Conservation (phyloP, 176 grass and related monocot species). For the Lolium perenne region DNA sequence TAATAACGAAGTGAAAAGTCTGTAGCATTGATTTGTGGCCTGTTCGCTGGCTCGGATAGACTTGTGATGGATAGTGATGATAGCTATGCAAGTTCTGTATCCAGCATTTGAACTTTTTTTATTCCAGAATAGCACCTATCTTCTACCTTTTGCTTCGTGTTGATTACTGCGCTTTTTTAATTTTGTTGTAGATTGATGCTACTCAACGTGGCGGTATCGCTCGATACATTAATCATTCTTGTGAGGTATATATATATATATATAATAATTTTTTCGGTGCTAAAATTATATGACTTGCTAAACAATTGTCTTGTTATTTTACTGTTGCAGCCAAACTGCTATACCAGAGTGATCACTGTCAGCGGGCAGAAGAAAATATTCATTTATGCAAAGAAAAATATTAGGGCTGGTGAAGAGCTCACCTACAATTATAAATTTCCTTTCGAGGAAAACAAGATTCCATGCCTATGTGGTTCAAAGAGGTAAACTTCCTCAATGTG, state of each 20-base stretch:
- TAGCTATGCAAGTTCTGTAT: not conserved
- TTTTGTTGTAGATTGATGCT: constrained; percentile 63
- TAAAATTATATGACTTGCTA: constrained; percentile 1
- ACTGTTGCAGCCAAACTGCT: constrained; percentile 59
- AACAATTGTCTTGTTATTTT: not conserved
- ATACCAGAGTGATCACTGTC: constrained; percentile 57
- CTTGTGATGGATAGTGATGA: not conserved
- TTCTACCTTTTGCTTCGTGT: constrained; percentile 2
- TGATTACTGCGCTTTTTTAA: constrained; percentile 14
- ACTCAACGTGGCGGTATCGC: constrained; percentile 61
- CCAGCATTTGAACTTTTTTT: not conserved
- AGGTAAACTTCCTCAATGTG: constrained; percentile 41
- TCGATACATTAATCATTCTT: constrained; percentile 75
- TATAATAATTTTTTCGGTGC: not conserved
- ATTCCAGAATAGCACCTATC: constrained; percentile 1
- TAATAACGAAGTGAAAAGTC: not conserved
- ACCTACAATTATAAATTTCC: constrained; percentile 80
- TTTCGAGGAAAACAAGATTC: constrained; percentile 67
- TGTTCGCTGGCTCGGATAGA: not conserved
- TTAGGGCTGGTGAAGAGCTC: constrained; percentile 60
- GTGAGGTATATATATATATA: constrained; percentile 50
- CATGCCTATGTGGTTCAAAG: constrained; percentile 64
- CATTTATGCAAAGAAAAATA: constrained; percentile 69
- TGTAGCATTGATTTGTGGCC: not conserved
- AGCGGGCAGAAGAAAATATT: constrained; percentile 73